Base-by-base conservation (phyloP, 2,329 filamentous ascomycete genomes). In the Coniochaeta ligniaria region DNA sequence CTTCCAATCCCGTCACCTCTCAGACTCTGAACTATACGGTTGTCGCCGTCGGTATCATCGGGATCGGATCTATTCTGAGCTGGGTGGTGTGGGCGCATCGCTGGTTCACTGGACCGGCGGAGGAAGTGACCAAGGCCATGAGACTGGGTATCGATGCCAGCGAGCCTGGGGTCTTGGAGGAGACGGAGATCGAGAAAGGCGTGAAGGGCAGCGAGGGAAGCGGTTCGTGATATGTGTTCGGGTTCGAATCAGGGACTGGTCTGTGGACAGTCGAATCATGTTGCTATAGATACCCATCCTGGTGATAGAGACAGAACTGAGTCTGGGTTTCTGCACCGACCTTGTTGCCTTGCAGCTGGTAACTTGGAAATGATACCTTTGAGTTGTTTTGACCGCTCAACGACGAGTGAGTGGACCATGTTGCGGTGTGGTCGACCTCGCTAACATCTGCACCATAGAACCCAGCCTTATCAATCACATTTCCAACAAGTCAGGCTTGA, bases 1-100 rank as follows among this genome's bases (percentile, higher is more conserved):
- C 80, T 0, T 66, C 76, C 11, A 85, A 84, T 66, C 83, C 83
- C 0, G 82, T 85, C 1, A 79, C 78, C 0, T 74, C 72, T n/a
- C 76, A 85, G 71, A 83, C 82, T 4, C 68, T 86, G 24, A 86
- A 86, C 64, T 86, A 86, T 65, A 84, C 83, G 0, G 79, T 80
- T 0, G 83, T 85, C 0, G 83, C 83, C 0, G 83, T 86, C 4
- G 83, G 82, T 0, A 84, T 85, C 60, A 80, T 85, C 54, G 75
- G 74, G 0, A 65, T 83, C 1, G 79, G 78, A 38, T 72, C 77
- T 1, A 71, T 80, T 22, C 73, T 70, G 0, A 75, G 72, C 16
- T 86, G 83, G 83, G 50, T 82, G 2, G 1, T 83, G 2, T 82
- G 78, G 75, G 83, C 83, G 1, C 72, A 72, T 36, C 75, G 71